Conservation (phyloP, 75 land plant species). For the Selaginella tamariscina region DNA sequence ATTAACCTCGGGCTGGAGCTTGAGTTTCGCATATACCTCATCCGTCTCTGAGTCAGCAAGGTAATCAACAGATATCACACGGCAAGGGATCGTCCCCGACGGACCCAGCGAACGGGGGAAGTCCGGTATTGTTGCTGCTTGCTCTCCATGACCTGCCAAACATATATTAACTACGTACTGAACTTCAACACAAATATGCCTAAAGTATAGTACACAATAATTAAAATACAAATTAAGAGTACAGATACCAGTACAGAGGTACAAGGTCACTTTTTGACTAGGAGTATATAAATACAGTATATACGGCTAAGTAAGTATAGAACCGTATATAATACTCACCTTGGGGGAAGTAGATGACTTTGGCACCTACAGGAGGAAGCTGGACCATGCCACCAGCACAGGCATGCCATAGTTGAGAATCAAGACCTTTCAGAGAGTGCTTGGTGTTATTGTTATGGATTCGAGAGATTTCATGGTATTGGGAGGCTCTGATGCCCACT, state of each 20-base stretch:
- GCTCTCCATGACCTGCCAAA: conserved; percentile 9
- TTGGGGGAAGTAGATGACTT: conserved; percentile 80
- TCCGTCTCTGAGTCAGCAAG: conserved; percentile 5
- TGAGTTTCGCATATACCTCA: conserved; percentile 2
- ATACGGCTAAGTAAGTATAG: no score
- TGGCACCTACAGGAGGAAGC: conserved; percentile 50
- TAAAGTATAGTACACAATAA: no score
- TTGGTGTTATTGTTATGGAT: not conserved
- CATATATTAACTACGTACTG: no score
- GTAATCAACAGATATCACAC: not conserved
- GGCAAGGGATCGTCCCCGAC: not conserved
- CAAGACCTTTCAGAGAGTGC: conserved; percentile 30
- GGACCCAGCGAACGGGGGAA: conserved; percentile 6
- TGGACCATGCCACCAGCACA: conserved; percentile 86
- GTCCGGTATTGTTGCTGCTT: conserved; percentile 2
- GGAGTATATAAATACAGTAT: no score
- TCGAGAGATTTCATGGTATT: not conserved
- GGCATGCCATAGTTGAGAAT: conserved; percentile 86
- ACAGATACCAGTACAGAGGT: no score
- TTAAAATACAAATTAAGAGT: no score
- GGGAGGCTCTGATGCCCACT: not conserved
- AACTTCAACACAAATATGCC: no score
- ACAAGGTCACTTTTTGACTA: no score
- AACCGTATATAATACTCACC: no score
- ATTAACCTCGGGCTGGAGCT: not conserved